Evolutionary conservation across 1,284 basidiomycete species (phyloP).

Genomic region (Amylostereum chailletii): DNA sequence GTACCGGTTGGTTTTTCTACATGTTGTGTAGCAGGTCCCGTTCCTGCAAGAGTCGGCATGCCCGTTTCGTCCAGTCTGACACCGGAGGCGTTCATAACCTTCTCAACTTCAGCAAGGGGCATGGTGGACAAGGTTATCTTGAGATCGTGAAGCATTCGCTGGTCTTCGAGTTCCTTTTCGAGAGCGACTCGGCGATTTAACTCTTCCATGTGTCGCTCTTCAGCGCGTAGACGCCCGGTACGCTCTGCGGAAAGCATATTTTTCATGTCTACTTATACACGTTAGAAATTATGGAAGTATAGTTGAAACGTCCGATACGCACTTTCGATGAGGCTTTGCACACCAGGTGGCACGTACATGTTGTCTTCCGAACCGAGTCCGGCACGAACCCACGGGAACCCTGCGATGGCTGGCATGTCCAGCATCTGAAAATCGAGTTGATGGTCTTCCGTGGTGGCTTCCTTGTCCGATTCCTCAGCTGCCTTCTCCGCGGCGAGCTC

Average conservation of each 20-base stretch:
- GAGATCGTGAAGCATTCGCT: not conserved
- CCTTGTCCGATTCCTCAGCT: not conserved
- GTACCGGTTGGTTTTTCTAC: too few species aligned
- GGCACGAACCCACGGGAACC: conserved; percentile 22
- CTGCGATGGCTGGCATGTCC: conserved; percentile 24
- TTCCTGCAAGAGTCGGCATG: too few species aligned
- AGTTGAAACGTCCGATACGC: conserved; percentile 2
- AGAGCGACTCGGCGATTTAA: conserved; percentile 13
- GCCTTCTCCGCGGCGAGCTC: not conserved
- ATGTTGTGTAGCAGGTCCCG: too few species aligned
- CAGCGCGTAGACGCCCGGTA: conserved; percentile 23
- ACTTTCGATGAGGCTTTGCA: conserved; percentile 28
- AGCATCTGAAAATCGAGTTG: conserved; percentile 24
- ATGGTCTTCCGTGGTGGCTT: not conserved
- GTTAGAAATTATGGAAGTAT: too few species aligned
- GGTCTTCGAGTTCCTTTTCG: conserved; percentile 12
- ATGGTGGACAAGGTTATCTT: too few species aligned
- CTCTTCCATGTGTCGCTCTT: conserved; percentile 17
- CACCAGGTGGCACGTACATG: conserved; percentile 26
- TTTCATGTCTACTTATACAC: conserved; percentile 18
- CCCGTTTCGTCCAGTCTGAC: too few species aligned
- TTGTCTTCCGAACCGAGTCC: conserved; percentile 5
- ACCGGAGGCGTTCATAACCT: too few species aligned
- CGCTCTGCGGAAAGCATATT: conserved; percentile 21
- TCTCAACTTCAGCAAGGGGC: too few species aligned